Conservation (phyloP, 805 yeast species). For the Wickerhamomyces rabaulensis region DNA sequence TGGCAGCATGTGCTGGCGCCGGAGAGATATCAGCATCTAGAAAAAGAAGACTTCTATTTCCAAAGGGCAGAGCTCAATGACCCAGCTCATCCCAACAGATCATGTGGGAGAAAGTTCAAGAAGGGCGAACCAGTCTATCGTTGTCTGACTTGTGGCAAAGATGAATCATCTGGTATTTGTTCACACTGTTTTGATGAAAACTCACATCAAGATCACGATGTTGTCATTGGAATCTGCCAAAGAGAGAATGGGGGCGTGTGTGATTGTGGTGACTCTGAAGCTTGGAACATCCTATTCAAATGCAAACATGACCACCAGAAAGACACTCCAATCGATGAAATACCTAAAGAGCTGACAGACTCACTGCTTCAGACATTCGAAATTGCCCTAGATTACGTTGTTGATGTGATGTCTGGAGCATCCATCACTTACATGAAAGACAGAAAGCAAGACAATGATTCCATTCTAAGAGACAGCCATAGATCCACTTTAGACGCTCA, state of each 20-base stretch:
- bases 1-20: conserved; percentile 20
- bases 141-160: conserved; percentile 70
- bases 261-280: conserved; percentile 87
- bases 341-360: conserved; percentile 40
- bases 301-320: conserved; percentile 39
- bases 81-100: conserved; percentile 51
- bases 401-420: conserved; percentile 52
- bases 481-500: conserved; percentile 27
- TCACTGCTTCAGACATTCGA: conserved; percentile 39
- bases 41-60: conserved; percentile 16
- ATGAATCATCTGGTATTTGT: conserved; percentile 83
- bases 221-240: conserved; percentile 56
- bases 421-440: conserved; percentile 21
- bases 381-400: conserved; percentile 48
- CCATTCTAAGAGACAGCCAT: conserved; percentile 30
- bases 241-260: conserved; percentile 55
- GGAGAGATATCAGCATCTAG: conserved; percentile 21
- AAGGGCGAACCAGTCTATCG: conserved; percentile 71
- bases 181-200: conserved; percentile 66
- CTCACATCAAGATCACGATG: conserved; percentile 68
- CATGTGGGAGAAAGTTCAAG: conserved; percentile 68
- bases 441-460: conserved; percentile 19
- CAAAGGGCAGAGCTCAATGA: conserved; percentile 14
- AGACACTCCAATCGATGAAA: conserved; percentile 18
- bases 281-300: conserved; percentile 53